A percentile compares a stretch with the other conserved stretches of the same genome.
Conservation (phyloP, 495 filamentous ascomycete species). For the Xylaria sp. region DNA sequence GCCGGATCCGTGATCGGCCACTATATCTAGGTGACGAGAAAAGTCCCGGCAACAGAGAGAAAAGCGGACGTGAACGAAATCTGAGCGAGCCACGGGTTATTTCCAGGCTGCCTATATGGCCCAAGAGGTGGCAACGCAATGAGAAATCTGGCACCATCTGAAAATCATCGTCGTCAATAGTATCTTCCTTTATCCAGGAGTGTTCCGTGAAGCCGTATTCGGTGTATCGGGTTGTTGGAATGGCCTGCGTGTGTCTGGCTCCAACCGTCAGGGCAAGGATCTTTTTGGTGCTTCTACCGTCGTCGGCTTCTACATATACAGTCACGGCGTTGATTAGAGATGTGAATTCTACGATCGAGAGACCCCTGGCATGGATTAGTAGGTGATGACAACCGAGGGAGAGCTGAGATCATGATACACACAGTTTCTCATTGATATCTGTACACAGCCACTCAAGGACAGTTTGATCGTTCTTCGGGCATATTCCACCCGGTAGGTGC, state of each 20-base stretch:
- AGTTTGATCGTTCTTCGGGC: neutral
- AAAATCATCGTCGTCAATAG: neutral
- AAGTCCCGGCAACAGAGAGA: neutral
- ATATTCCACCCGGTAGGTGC: slow-evolving; percentile 13
- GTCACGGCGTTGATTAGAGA: neutral
- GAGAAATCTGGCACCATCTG: neutral
- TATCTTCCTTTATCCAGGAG: neutral
- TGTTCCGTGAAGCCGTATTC: neutral
- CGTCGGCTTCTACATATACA: neutral
- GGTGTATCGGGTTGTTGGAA: neutral
- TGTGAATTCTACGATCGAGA: slow-evolving; percentile 9
- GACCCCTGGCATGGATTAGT: neutral
- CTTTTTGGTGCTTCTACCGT: neutral
- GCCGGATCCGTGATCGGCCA: neutral
- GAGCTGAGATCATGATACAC: neutral
- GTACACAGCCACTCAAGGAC: neutral
- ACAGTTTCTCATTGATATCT: neutral
- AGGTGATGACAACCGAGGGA: neutral
- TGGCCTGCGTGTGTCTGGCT: neutral
- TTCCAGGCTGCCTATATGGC: neutral
- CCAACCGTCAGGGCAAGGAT: slow-evolving; percentile 14
- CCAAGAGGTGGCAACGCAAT: neutral
- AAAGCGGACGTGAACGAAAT: neutral
- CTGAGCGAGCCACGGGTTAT: neutral
- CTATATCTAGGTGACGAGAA: neutral